Evolutionary conservation across 2,329 filamentous ascomycete genomes (phyloP).

Genomic region (Ceratocystis ficicola): DNA sequence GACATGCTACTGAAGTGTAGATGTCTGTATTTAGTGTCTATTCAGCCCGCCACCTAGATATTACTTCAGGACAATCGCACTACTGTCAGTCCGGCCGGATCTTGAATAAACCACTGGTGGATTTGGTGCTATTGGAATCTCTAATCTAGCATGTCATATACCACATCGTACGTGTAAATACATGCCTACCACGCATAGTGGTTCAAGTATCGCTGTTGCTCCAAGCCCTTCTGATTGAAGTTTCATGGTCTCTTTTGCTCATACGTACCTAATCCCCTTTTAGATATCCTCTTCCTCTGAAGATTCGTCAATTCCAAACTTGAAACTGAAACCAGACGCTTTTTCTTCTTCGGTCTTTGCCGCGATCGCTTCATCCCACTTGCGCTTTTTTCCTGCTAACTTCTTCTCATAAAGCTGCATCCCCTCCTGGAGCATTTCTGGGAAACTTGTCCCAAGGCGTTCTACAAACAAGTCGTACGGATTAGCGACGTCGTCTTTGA

Average conservation of each 20-base stretch:
- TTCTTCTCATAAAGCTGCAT: constrained; percentile 51
- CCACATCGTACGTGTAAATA: too few relatives aligned
- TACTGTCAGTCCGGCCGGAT: too few relatives aligned
- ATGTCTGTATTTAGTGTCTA: neutral
- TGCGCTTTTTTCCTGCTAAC: constrained; percentile 57
- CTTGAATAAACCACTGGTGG: too few relatives aligned
- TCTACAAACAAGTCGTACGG: constrained; percentile 65
- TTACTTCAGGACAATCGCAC: too few relatives aligned
- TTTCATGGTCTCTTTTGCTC: neutral
- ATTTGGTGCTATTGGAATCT: too few relatives aligned
- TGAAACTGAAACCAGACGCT: constrained; percentile 40
- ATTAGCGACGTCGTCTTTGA: constrained; percentile 56
- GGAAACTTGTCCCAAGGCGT: constrained; percentile 49
- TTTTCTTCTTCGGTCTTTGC: constrained; percentile 28
- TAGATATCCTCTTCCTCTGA: constrained; percentile 20
- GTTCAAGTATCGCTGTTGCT: neutral
- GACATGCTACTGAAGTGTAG: neutral
- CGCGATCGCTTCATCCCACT: constrained; percentile 67
- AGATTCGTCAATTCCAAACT: constrained; percentile 38
- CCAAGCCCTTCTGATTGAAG: neutral
- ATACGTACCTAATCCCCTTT: neutral
- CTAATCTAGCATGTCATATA: too few relatives aligned
- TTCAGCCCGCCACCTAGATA: neutral
- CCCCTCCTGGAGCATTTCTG: constrained; percentile 55
- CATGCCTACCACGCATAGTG: neutral